Evolutionary conservation across 805 yeast species (phyloP), one percentile per base, ranked within the genome.

Genomic region (Hanseniaspora pseudoguilliermondii): DNA sequence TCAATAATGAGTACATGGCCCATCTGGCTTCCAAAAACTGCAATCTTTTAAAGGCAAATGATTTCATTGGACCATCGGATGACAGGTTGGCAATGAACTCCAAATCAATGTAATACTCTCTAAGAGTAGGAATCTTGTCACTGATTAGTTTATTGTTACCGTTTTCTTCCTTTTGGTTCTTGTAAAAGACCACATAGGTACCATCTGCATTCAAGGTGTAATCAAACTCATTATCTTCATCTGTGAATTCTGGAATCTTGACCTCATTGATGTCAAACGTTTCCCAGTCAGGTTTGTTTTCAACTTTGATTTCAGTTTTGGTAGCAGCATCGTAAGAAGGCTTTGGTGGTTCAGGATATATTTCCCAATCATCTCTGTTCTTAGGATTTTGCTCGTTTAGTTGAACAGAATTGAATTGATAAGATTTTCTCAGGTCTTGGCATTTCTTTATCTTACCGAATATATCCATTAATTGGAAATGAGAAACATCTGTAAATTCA

Each of bases 11-110:
- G 72, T 91, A 93, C 70, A 93, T 70, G 68, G 90, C 88, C 97
- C 97, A 93, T 66, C 90, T 87, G 29, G 97, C 96, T 68, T 93
- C 98, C 55, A 93, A 74, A 66, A 88, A 95, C 71, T 91, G 95
- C 62, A 93, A 73, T 64, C 98, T 79, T 67, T 91, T 82, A 70
- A 88, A 93, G 0, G 98, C 96, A 75, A 93, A 93, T 16, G 96
- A 86, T 70, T 93, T 93, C 16, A 95, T 81, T 5, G 99, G 98
- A 0, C 99, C 99, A 69, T 90, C 96, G 5, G 93, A 82, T 8
- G 95, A 83, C 49, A 87, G 76, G 13, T 76, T 69, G n/a, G 80
- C 77, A 60, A 93, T 78, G 57, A 75, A 78, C 54, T 85, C 93
- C 63, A 89, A 70, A 68, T 91, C 98, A 60, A 79, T 70, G 69